Conservation (phyloP, 2,329 filamentous ascomycete genomes). For the Talaromyces marneffei region DNA sequence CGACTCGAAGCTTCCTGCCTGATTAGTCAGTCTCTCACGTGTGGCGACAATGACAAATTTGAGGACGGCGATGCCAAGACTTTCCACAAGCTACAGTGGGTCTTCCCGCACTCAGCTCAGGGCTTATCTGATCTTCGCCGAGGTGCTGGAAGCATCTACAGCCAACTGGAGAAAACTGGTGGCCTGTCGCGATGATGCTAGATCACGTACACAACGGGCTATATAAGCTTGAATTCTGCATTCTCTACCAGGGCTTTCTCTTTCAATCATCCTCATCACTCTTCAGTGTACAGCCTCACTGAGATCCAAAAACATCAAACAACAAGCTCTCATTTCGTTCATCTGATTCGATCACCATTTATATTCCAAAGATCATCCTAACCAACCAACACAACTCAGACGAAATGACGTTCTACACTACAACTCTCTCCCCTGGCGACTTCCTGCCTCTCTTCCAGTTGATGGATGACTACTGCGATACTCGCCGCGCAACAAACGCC, state of each 20-base stretch:
- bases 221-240: neutral
- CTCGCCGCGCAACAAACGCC: conserved; percentile 21
- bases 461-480: conserved; percentile 37
- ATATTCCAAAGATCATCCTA: neutral
- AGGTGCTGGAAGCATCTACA: conserved; percentile 8
- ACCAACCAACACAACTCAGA: neutral
- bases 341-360: neutral
- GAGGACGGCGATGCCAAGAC: neutral
- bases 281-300: neutral
- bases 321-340: neutral
- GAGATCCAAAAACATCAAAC: neutral
- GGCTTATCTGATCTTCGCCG: neutral
- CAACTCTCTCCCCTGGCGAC: conserved; percentile 26
- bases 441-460: conserved; percentile 40
- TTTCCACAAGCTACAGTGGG: conserved; percentile 2
- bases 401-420: conserved; percentile 37
- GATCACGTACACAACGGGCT: neutral
- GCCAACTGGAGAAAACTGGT: neutral
- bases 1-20: neutral
- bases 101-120: neutral
- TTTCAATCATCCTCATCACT: neutral
- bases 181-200: neutral
- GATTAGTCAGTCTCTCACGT: conserved; percentile 12
- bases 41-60: conserved; percentile 2
- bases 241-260: neutral